Base-by-base conservation (phyloP, 1,284 basidiomycete genomes). In the Ustilago curta region DNA sequence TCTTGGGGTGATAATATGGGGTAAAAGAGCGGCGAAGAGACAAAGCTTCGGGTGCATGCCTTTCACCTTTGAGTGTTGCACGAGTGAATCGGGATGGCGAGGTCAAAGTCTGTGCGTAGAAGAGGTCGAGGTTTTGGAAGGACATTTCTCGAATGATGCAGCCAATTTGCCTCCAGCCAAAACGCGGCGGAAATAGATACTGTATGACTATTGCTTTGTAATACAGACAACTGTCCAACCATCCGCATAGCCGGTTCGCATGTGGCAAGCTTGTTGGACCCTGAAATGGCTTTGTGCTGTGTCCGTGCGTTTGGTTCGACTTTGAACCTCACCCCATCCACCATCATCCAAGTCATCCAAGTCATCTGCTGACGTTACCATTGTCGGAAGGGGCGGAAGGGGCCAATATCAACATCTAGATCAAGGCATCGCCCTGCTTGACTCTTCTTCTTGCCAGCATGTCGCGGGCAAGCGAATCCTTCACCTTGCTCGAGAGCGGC, bases 401-500 rank as follows among this genome's bases (percentile, higher is more conserved):
- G 31, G 8, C 4, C 31, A 8, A 12, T 12, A 12, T 11, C 4
- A 16, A 12, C 4, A 27, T 8, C 27, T 7, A 1, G 6, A 48
- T 18, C 27, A 18, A n/a, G 7, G 27, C 27, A 27, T 4, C 27
- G 27, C 27, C 27, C 27, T 27, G 4, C 27, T 27, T 27, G 7
- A 7, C 27, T 3, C 47, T 5, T 3, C 29, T 37, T 32, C 12
- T 18, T 5, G 31, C 14, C 19, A 42, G 2, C 48, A 70, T 70
- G 68, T 49, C 68, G 21, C 39, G 39, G n/a, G 35, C 62, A 1
- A 51, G 53, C 19, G 53, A 54, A 21, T 45, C 54, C 3, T 74
- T 76, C 63, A 76, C 76, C 16, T 29, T 78, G 57, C 68, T 78
- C 21, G 76, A 78, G 48, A 73, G 69, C 35, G 69, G 69, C 50